These are phyloP conservation scores for Skeletonema grethae DNA, from an alignment of 108 stramenopile species.

Conservation along the genomic window DNA sequence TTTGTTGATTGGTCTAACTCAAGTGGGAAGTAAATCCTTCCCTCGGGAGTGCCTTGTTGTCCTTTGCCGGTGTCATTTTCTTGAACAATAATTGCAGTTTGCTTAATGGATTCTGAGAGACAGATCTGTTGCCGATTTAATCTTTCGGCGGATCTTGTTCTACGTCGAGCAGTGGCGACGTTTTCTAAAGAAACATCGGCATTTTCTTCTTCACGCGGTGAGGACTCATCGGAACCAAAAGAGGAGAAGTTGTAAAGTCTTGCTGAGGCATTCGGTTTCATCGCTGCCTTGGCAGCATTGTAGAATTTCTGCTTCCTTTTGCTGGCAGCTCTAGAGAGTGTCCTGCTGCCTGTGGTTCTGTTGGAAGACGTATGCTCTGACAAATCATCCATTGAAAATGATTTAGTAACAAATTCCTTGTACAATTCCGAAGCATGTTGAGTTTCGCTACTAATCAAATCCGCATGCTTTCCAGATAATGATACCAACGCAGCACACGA, in stretches of 20 bases:
- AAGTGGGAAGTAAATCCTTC: conserved; percentile 25
- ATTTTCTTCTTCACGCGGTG: not conserved
- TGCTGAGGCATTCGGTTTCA: not conserved
- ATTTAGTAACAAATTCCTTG: conserved; percentile 29
- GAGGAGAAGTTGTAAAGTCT: too few relatives aligned
- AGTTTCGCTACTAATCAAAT: not conserved
- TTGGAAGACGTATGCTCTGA: not conserved
- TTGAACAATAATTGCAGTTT: conserved; percentile 3
- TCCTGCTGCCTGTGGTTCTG: not conserved
- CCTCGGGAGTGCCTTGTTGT: conserved; percentile 10
- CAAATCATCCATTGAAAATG: not conserved
- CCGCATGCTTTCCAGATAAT: conserved; percentile 9
- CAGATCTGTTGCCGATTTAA: not conserved
- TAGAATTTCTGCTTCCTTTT: not conserved
- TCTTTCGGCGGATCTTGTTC: not conserved
- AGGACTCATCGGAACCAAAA: not conserved
- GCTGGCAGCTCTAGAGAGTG: not conserved
- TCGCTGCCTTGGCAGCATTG: not conserved
- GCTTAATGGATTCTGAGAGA: not conserved
- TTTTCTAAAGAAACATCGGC: not conserved
- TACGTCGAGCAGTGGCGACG: not conserved
- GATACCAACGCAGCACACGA: conserved; percentile 24
- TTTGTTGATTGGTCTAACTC: conserved; percentile 20
- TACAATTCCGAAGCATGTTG: conserved; percentile 11
- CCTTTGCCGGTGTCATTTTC: conserved; percentile 9